Base-by-base conservation (phyloP, 345 rosid species). In the Nephelium lappaceum region DNA sequence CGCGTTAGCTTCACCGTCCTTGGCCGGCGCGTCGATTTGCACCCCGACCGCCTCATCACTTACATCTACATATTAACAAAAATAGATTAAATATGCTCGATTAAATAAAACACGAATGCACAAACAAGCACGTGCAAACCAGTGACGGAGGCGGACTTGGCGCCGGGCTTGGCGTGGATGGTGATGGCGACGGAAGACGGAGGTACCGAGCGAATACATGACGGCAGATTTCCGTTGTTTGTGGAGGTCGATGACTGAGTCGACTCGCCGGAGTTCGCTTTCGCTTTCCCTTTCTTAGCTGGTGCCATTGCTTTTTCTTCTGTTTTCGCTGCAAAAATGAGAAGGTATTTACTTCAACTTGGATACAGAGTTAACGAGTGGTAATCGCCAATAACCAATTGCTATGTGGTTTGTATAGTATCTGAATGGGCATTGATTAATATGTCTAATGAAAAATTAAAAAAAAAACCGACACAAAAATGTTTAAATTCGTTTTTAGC, bases 91-190 rank as follows among this genome's bases (percentile, higher is more conserved):
- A 11, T 7, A 45, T 45, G 12, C 51, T 45, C 51, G 6, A 45
- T 45, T 7, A 11, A 45, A 45, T 8, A 11, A 45, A 7, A 45
- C 51, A 45, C 51, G 11, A 45, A 5, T 45, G 51, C 12, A 45
- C 8, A 45, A 45, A 45, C 51, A 45, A 45, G 49, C n/a, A 43
- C 21, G 67, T 19, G 16, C 19, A 14, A 61, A 96, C 99, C 97
- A 0, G 99, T 92, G 86, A 96, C 84, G 81, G 95, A 89, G 80
- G 97, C 88, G 19, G 90, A 87, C 83, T 96, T 94, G 84, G 97
- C 88, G 82, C 98, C 97, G 49, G 99, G 97, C 85, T 96, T 96
- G 71, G 98, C 97, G 88, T 96, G 97, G 78, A 94, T 89, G 87
- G 96, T 87, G 87, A 95, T 91, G 71, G 95, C 92, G 16, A 94